Conservation (phyloP, 2,329 filamentous ascomycete genomes). For the Aspergillus quadrilineatus region DNA sequence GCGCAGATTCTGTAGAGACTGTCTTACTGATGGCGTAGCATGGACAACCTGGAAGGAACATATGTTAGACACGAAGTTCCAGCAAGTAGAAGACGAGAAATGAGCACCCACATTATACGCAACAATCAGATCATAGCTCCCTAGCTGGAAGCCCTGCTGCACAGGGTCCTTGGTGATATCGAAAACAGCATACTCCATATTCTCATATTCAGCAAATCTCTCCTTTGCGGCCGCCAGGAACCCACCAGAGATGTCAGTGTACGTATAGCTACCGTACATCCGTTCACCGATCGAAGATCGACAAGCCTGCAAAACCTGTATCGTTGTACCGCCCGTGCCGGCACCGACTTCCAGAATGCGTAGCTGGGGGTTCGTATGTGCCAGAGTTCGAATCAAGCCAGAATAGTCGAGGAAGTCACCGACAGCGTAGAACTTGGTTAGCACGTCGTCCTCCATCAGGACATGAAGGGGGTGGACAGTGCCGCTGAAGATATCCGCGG, state of each 20-base stretch:
- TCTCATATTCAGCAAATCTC: constrained; percentile 20
- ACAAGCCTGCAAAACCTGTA: not conserved
- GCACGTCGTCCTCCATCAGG: not conserved
- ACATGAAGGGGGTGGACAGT: not conserved
- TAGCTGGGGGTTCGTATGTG: constrained; percentile 26
- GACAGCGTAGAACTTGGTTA: not conserved
- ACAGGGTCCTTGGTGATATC: constrained; percentile 31
- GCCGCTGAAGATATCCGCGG: not conserved
- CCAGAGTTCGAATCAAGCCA: constrained; percentile 6
- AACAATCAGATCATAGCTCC: constrained; percentile 34
- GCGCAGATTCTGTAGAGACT: constrained; percentile 18
- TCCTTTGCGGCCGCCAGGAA: constrained; percentile 29
- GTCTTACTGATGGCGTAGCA: constrained; percentile 13
- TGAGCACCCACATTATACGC: constrained; percentile 28
- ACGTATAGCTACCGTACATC: constrained; percentile 1
- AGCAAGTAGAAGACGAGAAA: not conserved
- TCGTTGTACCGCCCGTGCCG: constrained; percentile 25
- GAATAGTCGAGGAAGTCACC: not conserved
- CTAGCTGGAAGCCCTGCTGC: constrained; percentile 30
- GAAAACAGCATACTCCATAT: constrained; percentile 30
- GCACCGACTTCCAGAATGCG: constrained; percentile 30
- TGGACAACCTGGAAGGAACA: constrained; percentile 12
- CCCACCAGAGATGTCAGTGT: constrained; percentile 31
- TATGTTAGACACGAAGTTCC: not conserved
- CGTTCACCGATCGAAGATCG: not conserved